Base-by-base conservation (phyloP, 208 protist species). In the Acanthamoeba polyphaga region DNA sequence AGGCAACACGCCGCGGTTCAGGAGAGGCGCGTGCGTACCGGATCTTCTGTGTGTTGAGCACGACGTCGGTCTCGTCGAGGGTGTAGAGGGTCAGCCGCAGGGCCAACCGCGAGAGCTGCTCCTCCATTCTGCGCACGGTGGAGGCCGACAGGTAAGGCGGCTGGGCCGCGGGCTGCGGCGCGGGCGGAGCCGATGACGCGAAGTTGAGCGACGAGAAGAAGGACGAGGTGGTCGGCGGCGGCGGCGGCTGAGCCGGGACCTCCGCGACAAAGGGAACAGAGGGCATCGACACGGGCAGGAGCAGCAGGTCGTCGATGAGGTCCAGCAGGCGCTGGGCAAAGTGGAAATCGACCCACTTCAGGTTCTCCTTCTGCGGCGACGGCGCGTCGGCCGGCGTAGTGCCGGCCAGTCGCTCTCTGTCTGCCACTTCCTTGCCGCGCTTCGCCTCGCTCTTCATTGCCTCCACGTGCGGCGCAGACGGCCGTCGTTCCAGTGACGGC, bases 41-140 rank as follows among this genome's bases (percentile, higher is more conserved):
- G 9, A 93, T 72, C 34, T 62, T 72, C 46, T 93, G 58, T 19
- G 89, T 93, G 89, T 93, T 78, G 64, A 93, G 66, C 34, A 93
- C 66, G 24, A 93, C 89, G 19, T 93, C 89, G 43, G 89, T 78
- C 27, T 93, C 89, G 46, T 93, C 64, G 46, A 93, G 68, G 5
- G 89, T 93, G 46, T 93, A 93, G 58, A 93, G 89, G 9, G 64
- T 93, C 10, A 93, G 68, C 2, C 89, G 89, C 58, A 93, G 68
- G 62, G 34, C 66, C 27, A 93, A 64, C 8, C 66, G 60, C 68
- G 34, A 4, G 9, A 91, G 46, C n/a, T 91, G 51, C 84, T 91
- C 84, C 43, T 91, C 84, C 84, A 91, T 91, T 12, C 60, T 38
- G 6, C 58, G n/a, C 29, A 91, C 60, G 10, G 84, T 91, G 12